A percentile compares a stretch with the other conserved stretches of the same genome.
These are phyloP conservation scores for Populus hybrid DNA, from an alignment of 441 rosid species.

Conservation along the genomic window DNA sequence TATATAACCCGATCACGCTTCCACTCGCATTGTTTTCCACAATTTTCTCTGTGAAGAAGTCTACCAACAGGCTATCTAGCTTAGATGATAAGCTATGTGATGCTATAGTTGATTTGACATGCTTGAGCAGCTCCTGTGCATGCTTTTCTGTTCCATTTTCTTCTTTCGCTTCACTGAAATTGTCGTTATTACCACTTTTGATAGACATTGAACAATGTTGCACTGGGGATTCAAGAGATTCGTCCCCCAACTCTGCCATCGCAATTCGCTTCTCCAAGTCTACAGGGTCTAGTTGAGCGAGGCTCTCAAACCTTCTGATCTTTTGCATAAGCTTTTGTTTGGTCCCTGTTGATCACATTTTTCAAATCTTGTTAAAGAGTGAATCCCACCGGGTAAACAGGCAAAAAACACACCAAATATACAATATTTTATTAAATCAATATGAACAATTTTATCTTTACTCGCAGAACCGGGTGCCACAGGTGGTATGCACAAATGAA, in stretches of 20 bases:
- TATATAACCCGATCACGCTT: neutral
- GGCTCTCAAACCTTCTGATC: constrained; percentile 25
- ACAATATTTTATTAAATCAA: too few species aligned
- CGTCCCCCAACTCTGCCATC: constrained; percentile 22
- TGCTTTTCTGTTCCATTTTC: neutral
- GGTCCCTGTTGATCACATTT: constrained; percentile 27
- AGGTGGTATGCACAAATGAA: too few species aligned
- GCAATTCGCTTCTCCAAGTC: constrained; percentile 45
- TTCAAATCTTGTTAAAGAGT: neutral
- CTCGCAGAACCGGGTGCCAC: too few species aligned
- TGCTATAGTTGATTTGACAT: constrained; percentile 12
- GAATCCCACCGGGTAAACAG: neutral
- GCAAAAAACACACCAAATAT: too few species aligned
- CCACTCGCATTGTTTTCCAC: constrained; percentile 4
- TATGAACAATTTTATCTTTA: neutral
- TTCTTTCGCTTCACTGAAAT: constrained; percentile 1
- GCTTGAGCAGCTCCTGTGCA: constrained; percentile 24
- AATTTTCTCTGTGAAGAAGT: constrained; percentile 41
- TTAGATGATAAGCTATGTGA: neutral
- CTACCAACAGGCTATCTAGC: constrained; percentile 30
- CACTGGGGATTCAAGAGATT: neutral
- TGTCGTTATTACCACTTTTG: neutral
- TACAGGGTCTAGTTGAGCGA: constrained; percentile 37
- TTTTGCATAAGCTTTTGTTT: constrained; percentile 32
- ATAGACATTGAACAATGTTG: constrained; percentile 2